phyloP scores from a whole-genome alignment of 345 rosid species.

The Excoecaria agallocha region DNA sequence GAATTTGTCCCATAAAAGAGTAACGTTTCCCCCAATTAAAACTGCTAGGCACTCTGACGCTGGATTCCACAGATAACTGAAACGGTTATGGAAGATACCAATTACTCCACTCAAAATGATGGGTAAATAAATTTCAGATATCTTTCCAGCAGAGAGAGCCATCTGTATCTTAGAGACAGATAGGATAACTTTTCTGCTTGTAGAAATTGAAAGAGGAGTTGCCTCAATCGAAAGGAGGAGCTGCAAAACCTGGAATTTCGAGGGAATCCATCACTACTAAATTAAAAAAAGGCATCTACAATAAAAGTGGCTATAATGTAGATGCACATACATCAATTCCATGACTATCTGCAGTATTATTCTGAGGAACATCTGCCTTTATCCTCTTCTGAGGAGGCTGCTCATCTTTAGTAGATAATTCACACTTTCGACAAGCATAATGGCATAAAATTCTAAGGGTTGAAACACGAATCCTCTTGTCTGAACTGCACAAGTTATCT shows the following conservation, averaged over 20 bases:
- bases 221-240: constrained; percentile 61
- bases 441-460: constrained; percentile 80
- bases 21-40: constrained; percentile 49
- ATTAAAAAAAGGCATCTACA: constrained; percentile 2
- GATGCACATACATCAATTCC: constrained; percentile 50
- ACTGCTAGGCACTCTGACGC: constrained; percentile 73
- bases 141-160: constrained; percentile 62
- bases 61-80: constrained; percentile 59
- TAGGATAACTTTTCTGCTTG: constrained; percentile 57
- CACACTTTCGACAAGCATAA: constrained; percentile 39
- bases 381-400: constrained; percentile 45
- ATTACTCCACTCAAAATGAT: constrained; percentile 62
- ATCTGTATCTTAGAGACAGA: constrained; percentile 58
- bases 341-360: constrained; percentile 18
- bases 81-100: constrained; percentile 73
- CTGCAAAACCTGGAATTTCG: constrained; percentile 61
- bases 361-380: constrained; percentile 44
- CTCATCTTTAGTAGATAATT: constrained; percentile 32
- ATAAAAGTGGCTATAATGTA: constrained; percentile 7
- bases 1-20: constrained; percentile 63
- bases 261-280: constrained; percentile 17
- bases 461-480: constrained; percentile 65
- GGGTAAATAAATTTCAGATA: constrained; percentile 52
- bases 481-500: constrained; percentile 64
- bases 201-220: constrained; percentile 57